Conservation (phyloP, 2,329 filamentous ascomycete species). For the Sporothrix pseudoabietina region DNA sequence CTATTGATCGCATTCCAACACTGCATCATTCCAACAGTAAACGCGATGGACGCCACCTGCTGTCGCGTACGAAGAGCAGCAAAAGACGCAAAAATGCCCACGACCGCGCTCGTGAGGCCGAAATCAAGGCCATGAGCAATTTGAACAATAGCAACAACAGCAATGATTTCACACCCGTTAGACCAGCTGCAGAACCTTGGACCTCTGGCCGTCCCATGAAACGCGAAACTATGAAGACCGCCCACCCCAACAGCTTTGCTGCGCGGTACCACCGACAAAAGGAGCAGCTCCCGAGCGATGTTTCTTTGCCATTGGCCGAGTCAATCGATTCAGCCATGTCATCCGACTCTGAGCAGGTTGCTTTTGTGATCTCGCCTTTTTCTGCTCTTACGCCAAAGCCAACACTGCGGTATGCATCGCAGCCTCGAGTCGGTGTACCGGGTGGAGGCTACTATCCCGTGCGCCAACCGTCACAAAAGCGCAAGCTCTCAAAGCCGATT, state of each 20-base stretch:
- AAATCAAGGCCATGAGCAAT: slow-evolving; percentile 82
- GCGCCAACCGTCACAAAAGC: slow-evolving; percentile 54
- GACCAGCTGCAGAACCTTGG: slow-evolving; percentile 62
- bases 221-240: slow-evolving; percentile 64
- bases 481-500: slow-evolving; percentile 57
- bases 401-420: slow-evolving; percentile 72
- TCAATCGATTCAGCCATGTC: slow-evolving; percentile 79
- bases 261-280: slow-evolving; percentile 42
- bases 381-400: slow-evolving; percentile 84
- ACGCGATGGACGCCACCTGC: slow-evolving; percentile 58
- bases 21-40: slow-evolving; percentile 59
- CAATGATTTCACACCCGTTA: slow-evolving; percentile 61
- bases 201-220: slow-evolving; percentile 61
- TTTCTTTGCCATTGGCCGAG: slow-evolving; percentile 72
- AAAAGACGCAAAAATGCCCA: slow-evolving; percentile 73
- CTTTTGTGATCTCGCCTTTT: slow-evolving; percentile 78
- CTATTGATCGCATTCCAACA: slow-evolving; percentile 52
- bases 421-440: slow-evolving; percentile 59
- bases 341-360: slow-evolving; percentile 70
- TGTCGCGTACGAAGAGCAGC: slow-evolving; percentile 70
- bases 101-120: slow-evolving; percentile 78
- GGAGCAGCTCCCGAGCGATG: slow-evolving; percentile 67
- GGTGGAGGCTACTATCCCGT: slow-evolving; percentile 50
- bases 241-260: slow-evolving; percentile 49
- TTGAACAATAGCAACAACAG: not conserved